phyloP scores from a whole-genome alignment of 805 yeast genomes.

The Jamesozyma spencerorum region DNA sequence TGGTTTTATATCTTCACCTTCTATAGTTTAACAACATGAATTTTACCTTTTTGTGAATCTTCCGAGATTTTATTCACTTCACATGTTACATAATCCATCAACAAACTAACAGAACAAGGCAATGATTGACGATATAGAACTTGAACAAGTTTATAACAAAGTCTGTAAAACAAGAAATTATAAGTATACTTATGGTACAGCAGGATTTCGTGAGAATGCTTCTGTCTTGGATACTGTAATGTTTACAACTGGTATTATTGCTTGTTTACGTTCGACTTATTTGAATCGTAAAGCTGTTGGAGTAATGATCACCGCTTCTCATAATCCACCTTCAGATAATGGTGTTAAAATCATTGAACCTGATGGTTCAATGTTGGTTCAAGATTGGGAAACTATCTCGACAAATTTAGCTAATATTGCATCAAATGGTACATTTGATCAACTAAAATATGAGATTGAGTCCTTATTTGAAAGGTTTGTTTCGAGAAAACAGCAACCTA shows the following conservation, averaged over 20 bases:
- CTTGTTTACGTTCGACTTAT: constrained; percentile 70
- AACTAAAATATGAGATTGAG: constrained; percentile 22
- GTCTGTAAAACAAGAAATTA: constrained; percentile 36
- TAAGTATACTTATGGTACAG: constrained; percentile 78
- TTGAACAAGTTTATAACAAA: constrained; percentile 16
- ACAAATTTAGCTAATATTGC: constrained; percentile 64
- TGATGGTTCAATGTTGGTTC: constrained; percentile 77
- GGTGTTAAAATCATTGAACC: constrained; percentile 95
- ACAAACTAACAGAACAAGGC: too few species aligned
- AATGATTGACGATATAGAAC: constrained; percentile 1
- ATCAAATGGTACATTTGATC: constrained; percentile 35
- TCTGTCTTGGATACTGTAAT: constrained; percentile 65
- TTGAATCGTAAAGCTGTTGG: constrained; percentile 68
- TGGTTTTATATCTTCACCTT: too few species aligned
- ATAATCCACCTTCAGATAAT: constrained; percentile 85
- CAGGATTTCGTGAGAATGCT: constrained; percentile 84
- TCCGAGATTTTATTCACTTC: too few species aligned
- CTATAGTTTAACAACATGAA: too few species aligned
- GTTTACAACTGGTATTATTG: constrained; percentile 74
- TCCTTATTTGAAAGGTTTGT: constrained; percentile 1
- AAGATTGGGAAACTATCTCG: constrained; percentile 76
- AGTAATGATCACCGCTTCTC: constrained; percentile 95
- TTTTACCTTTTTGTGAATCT: too few species aligned
- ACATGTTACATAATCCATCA: too few species aligned
- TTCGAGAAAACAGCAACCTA: constrained; percentile 25